Evolutionary conservation across 148 eudicot genomes (phyloP), one percentile per base, ranked within the genome.

Genomic region (Rheum nobile): DNA sequence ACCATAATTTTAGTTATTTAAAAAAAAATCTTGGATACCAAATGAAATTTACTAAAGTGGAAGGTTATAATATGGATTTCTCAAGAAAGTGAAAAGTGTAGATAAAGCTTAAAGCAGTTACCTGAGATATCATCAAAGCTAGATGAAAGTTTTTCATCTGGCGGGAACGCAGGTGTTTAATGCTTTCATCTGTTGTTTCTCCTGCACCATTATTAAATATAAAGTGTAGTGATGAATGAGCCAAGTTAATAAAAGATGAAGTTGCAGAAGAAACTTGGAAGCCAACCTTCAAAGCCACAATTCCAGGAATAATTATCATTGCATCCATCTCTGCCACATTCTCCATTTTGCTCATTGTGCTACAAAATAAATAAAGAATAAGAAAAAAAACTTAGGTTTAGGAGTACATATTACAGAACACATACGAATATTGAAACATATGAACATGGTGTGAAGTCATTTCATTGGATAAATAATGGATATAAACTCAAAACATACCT

Each of bases 81-180:
- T 4, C 4, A 4, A 21, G 5, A 52, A 8, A 17, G 8, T n/a
- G 24, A 6, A 21, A 9, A 52, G 11, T 34, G 4, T 12, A 68
- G 72, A 34, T 22, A 35, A 37, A 37, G 43, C 34, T 24, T 59
- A 59, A 19, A 29, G 19, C n/a, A 28, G 44, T 68, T 80, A 95
- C 99, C 99, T 91, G 99, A 77, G 99, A 95, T 76, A 88, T 81
- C 97, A 95, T 95, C 73, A 95, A 78, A 22, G 96, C 96, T 78
- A 95, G 75, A 82, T 95, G 99, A 74, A 88, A 95, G 81, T 91
- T 95, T 78, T 95, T 95, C 97, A 91, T 91, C 84, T 95, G 99
- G 61, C 94, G 83, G 70, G 85, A 80, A 41, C 99, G 93, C 55
- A 91, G 78, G 68, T 84, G 85, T 75, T 80, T 81, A 71, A 95